Base-by-base conservation (phyloP, 345 rosid species). In the Triadica sebifera region DNA sequence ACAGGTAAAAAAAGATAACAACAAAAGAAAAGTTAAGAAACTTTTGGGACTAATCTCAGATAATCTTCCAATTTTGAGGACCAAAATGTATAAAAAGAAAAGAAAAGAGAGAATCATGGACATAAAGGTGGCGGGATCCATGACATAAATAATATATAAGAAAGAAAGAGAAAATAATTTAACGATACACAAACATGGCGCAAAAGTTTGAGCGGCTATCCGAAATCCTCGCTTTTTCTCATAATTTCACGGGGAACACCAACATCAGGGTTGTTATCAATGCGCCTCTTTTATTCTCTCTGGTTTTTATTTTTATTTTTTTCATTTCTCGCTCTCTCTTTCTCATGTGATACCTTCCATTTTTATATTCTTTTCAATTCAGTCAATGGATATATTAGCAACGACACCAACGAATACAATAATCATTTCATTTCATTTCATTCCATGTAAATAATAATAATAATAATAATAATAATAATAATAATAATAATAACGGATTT, bases 131-230 rank as follows among this genome's bases (percentile, higher is more conserved):
- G 69, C 69, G 69, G 52, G 70, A 47, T 65, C 46, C 29, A 43
- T 9, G 68, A 51, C 29, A 43, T 9, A 51, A 51, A 41, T 12
- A 29, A 20, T 7, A 24, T 11, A 24, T 12, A 43, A 11, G 8
- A 16, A 41, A 9, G 17, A 4, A 43, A 29, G 34, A 29, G 34
- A 29, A 2, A 59, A 25, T 9, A 71, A 52, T 34, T 69, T 10
- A 52, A 50, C 20, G 58, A 41, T 16, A 58, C 16, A 25, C 51
- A 59, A 38, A 20, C 41, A 65, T 65, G 22, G 22, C 17, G 70
- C 34, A 41, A 22, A 53, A 25, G 67, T 65, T 80, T 73, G 87
- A 84, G 90, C 83, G 91, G 96, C 89, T 86, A 85, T 86, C 93
- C 93, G 90, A 83, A 71, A 67, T 70, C 78, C 17, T 81, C 93